phyloP scores from a whole-genome alignment of 2,329 filamentous ascomycete genomes.

The Beauveria sp. region DNA sequence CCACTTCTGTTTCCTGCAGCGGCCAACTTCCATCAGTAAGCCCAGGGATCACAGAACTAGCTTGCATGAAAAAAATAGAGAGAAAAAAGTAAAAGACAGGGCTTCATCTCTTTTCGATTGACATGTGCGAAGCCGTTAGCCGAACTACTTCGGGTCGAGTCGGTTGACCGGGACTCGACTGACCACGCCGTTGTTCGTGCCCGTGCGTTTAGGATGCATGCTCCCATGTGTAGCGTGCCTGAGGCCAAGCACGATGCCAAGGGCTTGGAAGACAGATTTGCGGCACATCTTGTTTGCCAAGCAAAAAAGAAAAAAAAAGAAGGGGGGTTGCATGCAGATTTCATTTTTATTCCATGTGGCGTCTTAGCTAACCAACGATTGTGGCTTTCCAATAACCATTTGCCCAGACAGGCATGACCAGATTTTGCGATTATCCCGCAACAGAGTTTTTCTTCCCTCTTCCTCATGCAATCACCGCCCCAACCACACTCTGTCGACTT shows the following conservation, averaged over 20 bases:
- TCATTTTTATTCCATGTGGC: no score
- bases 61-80: background rate
- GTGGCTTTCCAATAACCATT: no score
- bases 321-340: no score
- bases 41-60: background rate
- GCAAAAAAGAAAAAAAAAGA: background rate
- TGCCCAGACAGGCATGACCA: no score
- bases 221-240: background rate
- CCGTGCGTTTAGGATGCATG: background rate
- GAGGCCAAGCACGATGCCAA: background rate
- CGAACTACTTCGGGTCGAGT: conserved; percentile 1
- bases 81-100: background rate
- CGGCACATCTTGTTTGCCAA: background rate
- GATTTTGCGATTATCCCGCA: no score
- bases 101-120: background rate
- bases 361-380: no score
- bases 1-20: background rate
- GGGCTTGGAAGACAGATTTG: background rate
- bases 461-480: no score
- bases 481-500: background rate
- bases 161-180: background rate
- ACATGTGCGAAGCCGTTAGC: background rate
- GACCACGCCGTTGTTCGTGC: background rate
- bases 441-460: background rate
- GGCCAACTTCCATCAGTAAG: no score